Conservation (phyloP, 2,329 filamentous ascomycete genomes). For the Fusarium drepaniforme region DNA sequence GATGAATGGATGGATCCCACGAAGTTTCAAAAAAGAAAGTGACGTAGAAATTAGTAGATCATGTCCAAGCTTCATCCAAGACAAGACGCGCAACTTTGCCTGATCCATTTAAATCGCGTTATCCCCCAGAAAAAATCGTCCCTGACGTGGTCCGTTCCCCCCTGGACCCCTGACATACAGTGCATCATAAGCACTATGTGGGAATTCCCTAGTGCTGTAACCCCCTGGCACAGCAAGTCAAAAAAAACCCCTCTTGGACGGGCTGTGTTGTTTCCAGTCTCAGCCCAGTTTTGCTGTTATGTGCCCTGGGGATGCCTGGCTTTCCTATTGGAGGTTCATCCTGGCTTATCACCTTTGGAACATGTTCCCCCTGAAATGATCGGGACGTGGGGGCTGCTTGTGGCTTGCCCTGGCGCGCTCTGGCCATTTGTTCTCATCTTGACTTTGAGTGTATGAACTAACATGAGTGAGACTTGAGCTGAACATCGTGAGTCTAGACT, state of each 20-base stretch:
- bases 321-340: background rate
- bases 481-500: background rate
- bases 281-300: background rate
- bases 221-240: background rate
- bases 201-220: background rate
- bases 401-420: background rate
- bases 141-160: background rate
- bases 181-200: constrained; percentile 6
- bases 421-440: background rate
- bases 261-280: background rate
- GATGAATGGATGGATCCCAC: background rate
- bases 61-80: background rate
- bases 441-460: background rate
- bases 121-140: background rate
- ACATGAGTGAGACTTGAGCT: background rate
- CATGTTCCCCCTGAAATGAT: background rate
- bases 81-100: background rate
- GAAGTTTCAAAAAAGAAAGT: background rate
- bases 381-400: background rate
- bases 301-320: background rate
- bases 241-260: background rate
- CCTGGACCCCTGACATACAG: background rate
- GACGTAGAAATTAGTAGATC: background rate
- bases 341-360: background rate
- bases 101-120: constrained; percentile 5